Evolutionary conservation across 768 basidiomycete species (phyloP).

Genomic region (Cantharellus anzutake): DNA sequence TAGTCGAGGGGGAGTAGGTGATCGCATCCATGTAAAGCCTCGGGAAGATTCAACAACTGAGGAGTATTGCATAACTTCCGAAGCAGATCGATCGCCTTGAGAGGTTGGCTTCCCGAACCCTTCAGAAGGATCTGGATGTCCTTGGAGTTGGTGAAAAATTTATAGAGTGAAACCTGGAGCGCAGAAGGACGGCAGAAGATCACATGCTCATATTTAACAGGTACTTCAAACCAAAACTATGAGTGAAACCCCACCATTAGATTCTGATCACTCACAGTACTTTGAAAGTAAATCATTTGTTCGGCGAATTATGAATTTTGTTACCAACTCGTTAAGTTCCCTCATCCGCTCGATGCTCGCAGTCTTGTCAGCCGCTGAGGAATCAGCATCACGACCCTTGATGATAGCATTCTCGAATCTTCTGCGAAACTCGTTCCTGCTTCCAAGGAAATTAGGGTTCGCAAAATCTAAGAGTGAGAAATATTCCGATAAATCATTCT

Average conservation of each 20-base stretch:
- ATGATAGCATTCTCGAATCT: conserved; percentile 89
- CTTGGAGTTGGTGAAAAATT: conserved; percentile 78
- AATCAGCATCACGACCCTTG: conserved; percentile 75
- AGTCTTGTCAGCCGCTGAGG: conserved; percentile 59
- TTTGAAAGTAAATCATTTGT: conserved; percentile 91
- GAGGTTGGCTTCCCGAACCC: conserved; percentile 77
- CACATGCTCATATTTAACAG: conserved; percentile 97
- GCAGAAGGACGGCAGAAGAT: conserved; percentile 79
- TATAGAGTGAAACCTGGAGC: conserved; percentile 71
- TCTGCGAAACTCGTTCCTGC: conserved; percentile 81
- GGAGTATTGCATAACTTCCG: conserved; percentile 96
- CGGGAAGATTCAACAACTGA: conserved; percentile 68
- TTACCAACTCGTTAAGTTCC: conserved; percentile 71
- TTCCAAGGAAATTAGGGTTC: conserved; percentile 76
- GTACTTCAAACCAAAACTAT: conserved; percentile 33
- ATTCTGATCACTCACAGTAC: conserved; percentile 47
- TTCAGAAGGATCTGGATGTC: conserved; percentile 81
- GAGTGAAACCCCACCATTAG: not conserved
- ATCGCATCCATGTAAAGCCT: conserved; percentile 68
- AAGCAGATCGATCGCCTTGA: conserved; percentile 86
- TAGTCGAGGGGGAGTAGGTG: conserved; percentile 68
- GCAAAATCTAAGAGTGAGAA: conserved; percentile 87
- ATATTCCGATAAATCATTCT: conserved; percentile 91
- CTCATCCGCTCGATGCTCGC: conserved; percentile 78
- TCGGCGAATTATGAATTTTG: conserved; percentile 84